These are phyloP conservation scores for Betula pendula DNA, from an alignment of 306 rosid species.

Conservation along the genomic window DNA sequence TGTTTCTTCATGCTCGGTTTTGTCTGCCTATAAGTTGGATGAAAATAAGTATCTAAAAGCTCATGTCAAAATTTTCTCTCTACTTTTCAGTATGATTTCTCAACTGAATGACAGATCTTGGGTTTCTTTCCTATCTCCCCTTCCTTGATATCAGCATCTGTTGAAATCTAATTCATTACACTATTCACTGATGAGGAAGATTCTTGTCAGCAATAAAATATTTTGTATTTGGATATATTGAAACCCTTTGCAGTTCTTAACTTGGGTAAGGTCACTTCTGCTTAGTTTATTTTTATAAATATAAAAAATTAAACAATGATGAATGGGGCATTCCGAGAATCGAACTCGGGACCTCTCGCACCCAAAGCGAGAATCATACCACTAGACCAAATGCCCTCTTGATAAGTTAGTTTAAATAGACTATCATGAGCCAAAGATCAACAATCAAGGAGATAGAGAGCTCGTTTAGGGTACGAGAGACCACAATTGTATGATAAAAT, in stretches of 20 bases:
- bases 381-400: constrained; percentile 46
- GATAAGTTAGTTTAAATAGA: not conserved
- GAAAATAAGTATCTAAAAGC: no score
- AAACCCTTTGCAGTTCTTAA: no score
- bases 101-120: not conserved
- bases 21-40: no score
- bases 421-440: no score
- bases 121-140: not conserved
- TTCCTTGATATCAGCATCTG: not conserved
- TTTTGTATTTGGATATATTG: not conserved
- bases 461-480: no score
- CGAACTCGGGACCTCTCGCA: constrained; percentile 55
- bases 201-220: not conserved
- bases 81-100: no score
- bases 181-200: not conserved
- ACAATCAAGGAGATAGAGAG: no score
- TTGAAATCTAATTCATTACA: not conserved
- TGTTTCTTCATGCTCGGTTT: no score
- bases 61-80: no score
- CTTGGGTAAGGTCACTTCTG: no score
- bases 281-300: not conserved
- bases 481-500: no score
- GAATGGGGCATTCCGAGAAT: constrained; percentile 49
- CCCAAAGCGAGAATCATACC: constrained; percentile 60
- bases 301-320: not conserved